phyloP scores from a whole-genome alignment of 2,329 filamentous ascomycete genomes.

The Epichloe scottii region DNA sequence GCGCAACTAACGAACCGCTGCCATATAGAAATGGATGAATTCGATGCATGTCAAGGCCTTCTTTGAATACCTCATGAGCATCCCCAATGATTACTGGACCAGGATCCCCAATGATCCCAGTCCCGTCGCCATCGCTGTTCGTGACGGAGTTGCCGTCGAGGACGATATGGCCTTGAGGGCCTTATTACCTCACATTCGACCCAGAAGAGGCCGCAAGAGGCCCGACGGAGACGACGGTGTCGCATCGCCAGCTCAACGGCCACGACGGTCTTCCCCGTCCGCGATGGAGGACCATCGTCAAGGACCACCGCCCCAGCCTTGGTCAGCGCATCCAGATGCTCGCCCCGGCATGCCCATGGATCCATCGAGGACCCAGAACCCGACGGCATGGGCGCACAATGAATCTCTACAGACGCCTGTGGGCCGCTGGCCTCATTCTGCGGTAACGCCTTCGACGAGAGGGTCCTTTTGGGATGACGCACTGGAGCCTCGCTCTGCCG shows the following conservation, averaged over 20 bases:
- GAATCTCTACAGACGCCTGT: conserved; percentile 48
- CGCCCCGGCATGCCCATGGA: conserved; percentile 23
- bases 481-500: conserved; percentile 56
- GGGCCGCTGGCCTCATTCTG: conserved; percentile 64
- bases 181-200: conserved; percentile 63
- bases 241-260: conserved; percentile 43
- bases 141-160: conserved; percentile 73
- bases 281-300: conserved; percentile 25
- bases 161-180: conserved; percentile 83
- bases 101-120: conserved; percentile 56
- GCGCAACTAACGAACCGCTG: neutral
- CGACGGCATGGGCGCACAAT: conserved; percentile 22
- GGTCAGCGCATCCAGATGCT: conserved; percentile 33
- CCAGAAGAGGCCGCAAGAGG: conserved; percentile 48
- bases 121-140: conserved; percentile 49
- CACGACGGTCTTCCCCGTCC: conserved; percentile 43
- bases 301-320: conserved; percentile 25
- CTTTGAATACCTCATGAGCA: conserved; percentile 76
- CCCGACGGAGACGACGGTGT: conserved; percentile 46
- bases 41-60: conserved; percentile 93
- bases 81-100: conserved; percentile 67
- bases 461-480: conserved; percentile 42
- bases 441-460: conserved; percentile 53
- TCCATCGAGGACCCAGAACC: conserved; percentile 20
- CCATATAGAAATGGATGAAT: conserved; percentile 79